These are phyloP conservation scores for Pythium volutum DNA, from an alignment of 352 stramenopile genomes.

Conservation along the genomic window DNA sequence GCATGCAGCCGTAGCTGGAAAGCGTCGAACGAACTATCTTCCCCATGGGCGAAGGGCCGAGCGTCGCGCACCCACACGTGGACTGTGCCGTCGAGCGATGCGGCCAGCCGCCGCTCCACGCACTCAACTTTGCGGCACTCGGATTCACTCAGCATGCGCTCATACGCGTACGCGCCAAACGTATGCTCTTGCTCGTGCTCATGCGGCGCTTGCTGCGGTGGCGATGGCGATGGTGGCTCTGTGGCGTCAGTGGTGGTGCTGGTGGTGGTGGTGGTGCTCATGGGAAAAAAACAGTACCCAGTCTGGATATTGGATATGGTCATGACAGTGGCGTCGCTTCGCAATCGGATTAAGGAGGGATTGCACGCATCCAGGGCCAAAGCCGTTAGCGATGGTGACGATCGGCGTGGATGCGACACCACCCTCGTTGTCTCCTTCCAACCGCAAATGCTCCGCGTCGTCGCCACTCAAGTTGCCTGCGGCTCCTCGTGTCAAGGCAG, in stretches of 20 bases:
- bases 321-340: constrained; percentile 14
- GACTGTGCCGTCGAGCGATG: constrained; percentile 33
- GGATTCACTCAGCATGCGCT: constrained; percentile 36
- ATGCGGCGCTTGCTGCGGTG: constrained; percentile 2
- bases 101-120: constrained; percentile 19
- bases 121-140: constrained; percentile 40
- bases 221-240: neutral
- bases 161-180: constrained; percentile 32
- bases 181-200: neutral
- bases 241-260: neutral
- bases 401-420: neutral
- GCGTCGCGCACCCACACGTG: constrained; percentile 65
- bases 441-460: neutral
- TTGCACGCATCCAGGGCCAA: too few relatives aligned
- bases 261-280: neutral
- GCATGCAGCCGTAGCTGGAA: constrained; percentile 42
- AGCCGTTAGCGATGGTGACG: constrained; percentile 2
- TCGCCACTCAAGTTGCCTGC: constrained; percentile 1
- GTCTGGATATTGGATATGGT: neutral
- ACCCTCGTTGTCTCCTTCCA: neutral
- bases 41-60: constrained; percentile 40
- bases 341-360: constrained; percentile 18
- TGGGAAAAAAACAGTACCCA: neutral
- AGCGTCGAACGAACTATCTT: constrained; percentile 37
- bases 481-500: constrained; percentile 38